Base-by-base conservation (phyloP, 75 land plant genomes). In the Pinus albicaulis region DNA sequence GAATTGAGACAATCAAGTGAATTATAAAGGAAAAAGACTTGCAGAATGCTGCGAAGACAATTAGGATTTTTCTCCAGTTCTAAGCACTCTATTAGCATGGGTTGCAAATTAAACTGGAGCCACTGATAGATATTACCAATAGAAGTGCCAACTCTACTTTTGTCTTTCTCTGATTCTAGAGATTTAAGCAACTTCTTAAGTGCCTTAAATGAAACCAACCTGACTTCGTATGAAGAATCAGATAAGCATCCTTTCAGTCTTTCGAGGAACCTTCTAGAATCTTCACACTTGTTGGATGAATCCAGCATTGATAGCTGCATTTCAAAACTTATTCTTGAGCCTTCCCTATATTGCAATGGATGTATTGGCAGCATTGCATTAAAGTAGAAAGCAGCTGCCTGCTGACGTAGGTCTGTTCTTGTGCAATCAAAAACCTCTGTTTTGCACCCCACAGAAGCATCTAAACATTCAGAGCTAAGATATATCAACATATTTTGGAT, bases 211-310 rank as follows among this genome's bases (percentile, higher is more conserved):
- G 93, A 80, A 59, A 89, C 85, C 73, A 92, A 81, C 59, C 99
- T 88, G 62, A 98, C 98, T 83, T 98, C 99, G 81, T 98, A 92
- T 69, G 86, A 82, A 28, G 79, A 17, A 82, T 92, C 83, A 28
- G 87, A 87, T 23, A 95, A 59, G 62, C 85, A 90, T 20, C 57
- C 81, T 25, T 75, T 63, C 62, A 89, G 65, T 74, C 78, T 75
- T 52, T 79, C 76, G 78, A 69, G 57, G 7, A 53, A 53, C 13
- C 55, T 57, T 44, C 31, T 23, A 38, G 71, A 68, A 68, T 68
- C 48, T 68, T 68, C 71, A 68, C n/a, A 38, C 48, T 22, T 38
- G 52, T 20, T 41, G 38, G 52, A 34, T 4, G 19, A 68, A 68
- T 68, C 48, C 59, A 77, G 53, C 23, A 41, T 16, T 38, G 41